Conservation (phyloP, 2,329 filamentous ascomycete species). For the Exophiala mesophila region DNA sequence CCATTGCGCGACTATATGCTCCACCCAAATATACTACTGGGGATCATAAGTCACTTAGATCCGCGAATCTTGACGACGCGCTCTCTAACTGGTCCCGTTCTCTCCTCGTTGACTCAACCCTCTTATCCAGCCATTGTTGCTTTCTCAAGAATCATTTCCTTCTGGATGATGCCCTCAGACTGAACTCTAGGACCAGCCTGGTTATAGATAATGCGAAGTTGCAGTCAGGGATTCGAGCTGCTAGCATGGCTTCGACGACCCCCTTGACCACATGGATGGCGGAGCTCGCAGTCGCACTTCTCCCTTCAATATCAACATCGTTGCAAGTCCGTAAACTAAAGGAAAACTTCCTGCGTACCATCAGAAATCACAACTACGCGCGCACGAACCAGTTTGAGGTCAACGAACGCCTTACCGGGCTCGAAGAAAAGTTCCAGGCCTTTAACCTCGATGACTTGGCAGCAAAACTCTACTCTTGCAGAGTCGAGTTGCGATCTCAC, state of each 20-base stretch:
- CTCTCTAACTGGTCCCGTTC: too few relatives aligned
- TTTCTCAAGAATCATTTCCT: too few relatives aligned
- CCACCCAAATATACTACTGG: too few relatives aligned
- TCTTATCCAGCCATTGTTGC: too few relatives aligned
- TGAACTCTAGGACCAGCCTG: too few relatives aligned
- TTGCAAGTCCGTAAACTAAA: slow-evolving; percentile 14
- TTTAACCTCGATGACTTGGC: slow-evolving; percentile 74
- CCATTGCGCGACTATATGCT: too few relatives aligned
- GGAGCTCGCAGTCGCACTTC: slow-evolving; percentile 20
- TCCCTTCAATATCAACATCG: slow-evolving; percentile 7
- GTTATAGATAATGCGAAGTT: slow-evolving; percentile 7
- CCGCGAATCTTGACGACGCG: too few relatives aligned
- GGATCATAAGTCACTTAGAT: too few relatives aligned
- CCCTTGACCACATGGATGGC: slow-evolving; percentile 25
- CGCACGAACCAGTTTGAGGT: slow-evolving; percentile 75
- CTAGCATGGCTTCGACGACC: slow-evolving; percentile 26
- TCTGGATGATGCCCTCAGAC: too few relatives aligned
- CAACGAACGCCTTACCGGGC: slow-evolving; percentile 58
- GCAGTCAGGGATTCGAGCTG: slow-evolving; percentile 6
- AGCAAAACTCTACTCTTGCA: slow-evolving; percentile 57
- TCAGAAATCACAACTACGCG: slow-evolving; percentile 46
- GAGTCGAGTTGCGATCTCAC: slow-evolving; percentile 54
- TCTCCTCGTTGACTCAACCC: too few relatives aligned
- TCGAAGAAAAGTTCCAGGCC: slow-evolving; percentile 83
- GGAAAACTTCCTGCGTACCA: slow-evolving; percentile 24